Conservation (phyloP, 2,329 filamentous ascomycete genomes). For the Claviceps africana region DNA sequence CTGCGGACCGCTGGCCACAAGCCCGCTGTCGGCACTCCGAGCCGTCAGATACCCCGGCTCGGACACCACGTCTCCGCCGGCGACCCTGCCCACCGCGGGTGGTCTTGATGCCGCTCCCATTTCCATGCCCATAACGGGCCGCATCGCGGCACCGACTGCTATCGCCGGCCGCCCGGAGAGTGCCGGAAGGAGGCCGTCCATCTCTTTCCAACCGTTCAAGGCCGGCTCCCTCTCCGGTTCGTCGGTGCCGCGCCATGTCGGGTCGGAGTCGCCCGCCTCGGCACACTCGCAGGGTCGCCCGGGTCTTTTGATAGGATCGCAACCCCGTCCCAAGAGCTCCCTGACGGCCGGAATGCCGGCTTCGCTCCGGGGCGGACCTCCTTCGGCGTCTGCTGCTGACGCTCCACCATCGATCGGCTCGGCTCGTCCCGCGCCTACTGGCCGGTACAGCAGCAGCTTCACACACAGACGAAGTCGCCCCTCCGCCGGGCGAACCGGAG, state of each 20-base stretch:
- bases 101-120: constrained; percentile 30
- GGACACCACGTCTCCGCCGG: constrained; percentile 45
- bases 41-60: constrained; percentile 50
- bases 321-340: constrained; percentile 55
- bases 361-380: constrained; percentile 52
- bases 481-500: constrained; percentile 54
- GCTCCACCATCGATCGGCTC: constrained; percentile 56
- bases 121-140: constrained; percentile 37
- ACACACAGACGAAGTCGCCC: constrained; percentile 67
- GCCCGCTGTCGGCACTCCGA: constrained; percentile 70
- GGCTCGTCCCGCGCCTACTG: constrained; percentile 63
- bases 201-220: constrained; percentile 94
- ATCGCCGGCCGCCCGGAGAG: constrained; percentile 34
- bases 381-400: constrained; percentile 44
- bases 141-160: constrained; percentile 15
- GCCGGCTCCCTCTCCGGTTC: constrained; percentile 88
- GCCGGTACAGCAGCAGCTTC: constrained; percentile 88
- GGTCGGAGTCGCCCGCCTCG: constrained; percentile 40
- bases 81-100: constrained; percentile 32
- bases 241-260: constrained; percentile 40
- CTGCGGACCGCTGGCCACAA: constrained; percentile 63
- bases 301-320: constrained; percentile 27
- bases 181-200: constrained; percentile 57
- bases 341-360: constrained; percentile 63
- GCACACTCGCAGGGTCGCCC: constrained; percentile 37